Evolutionary conservation across 495 filamentous ascomycete genomes (phyloP), one percentile per base, ranked within the genome.

Genomic region (Hyaloscypha finlandica): DNA sequence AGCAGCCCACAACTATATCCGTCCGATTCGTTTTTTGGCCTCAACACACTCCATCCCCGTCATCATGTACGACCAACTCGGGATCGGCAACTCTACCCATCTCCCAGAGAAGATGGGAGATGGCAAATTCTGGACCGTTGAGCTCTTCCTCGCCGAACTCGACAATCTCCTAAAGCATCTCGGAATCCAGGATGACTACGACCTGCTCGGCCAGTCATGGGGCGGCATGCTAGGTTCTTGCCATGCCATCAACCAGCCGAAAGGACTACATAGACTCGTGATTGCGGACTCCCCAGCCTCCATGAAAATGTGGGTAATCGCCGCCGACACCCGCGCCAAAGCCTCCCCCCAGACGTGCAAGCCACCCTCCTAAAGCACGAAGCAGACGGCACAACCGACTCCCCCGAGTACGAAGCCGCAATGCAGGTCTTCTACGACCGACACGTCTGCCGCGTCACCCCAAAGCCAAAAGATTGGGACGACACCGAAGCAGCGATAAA

Each of bases 1-100:
- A 16, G 73, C 71, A 11, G 66, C 70, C 14, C 78, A 80, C 61
- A 66, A 77, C 39, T 83, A 79, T 70, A 68, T 81, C n/a, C 73
- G 74, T 3, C 76, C 79, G 8, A 63, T 81, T n/a, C 54, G 60
- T 20, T 69, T 76, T 39, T 69, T 83, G 2, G 33, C 60, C 16
- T 4, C 29, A 68, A 61, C 32, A 29, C 35, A 80, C 59, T 67
- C 51, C 54, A 76, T 74, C 30, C 78, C 82, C 8, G 70, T 85
- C n/a, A 71, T 86, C 22, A 71, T 85, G 68, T 87, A 87, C 70
- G 83, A 85, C 68, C 83, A 85, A 64, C 70, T 86, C 63, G 82
- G 83, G 22, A 81, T 77, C 69, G 84, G 81, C 14, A 31, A 65
- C 8, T 81, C 77, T 25, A 84, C 84, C 0, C 82, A 79, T 61